Evolutionary conservation across 768 basidiomycete genomes (phyloP), one percentile per base, ranked within the genome.

Genomic region (Podaxis sp.): DNA sequence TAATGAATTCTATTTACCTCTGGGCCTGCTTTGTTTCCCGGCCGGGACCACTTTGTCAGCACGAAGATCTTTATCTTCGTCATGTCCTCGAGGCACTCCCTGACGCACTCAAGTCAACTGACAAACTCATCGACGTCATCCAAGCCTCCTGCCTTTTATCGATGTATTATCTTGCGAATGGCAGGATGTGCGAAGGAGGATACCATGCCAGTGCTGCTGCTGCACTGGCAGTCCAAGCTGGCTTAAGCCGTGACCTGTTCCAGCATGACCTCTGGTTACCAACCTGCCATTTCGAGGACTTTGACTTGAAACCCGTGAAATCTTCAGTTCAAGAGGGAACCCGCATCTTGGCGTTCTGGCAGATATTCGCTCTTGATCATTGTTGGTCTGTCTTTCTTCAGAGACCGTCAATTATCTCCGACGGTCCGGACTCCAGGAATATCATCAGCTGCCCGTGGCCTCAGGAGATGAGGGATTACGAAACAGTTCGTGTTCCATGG

Each of bases 1-100:
- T 94, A 13, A 85, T 92, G 80, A 90, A 92, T 69, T 82, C 90
- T 64, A 87, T 93, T 69, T 93, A 87, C 71, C 83, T 93, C 6
- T 92, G 91, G 88, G 88, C 90, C 1, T 93, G 90, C 72, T 90
- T 88, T 70, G 81, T 93, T 44, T 90, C 92, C 9, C 82, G 89
- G 22, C 87, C 90, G 6, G 87, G 85, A 42, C 81, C 85, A 4
- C 78, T 93, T 12, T 84, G 84, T 67, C 84, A 87, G 57, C 87
- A 92, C 69, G 90, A 93, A 74, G 80, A 84, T 15, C 84, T 87
- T 65, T 93, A 90, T 69, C 85, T 93, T 61, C 77, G 75, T 9
- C 83, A 84, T 39, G 78, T 89, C 2, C 82, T 90, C 15, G 83
- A 88, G 40, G 80, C 82, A 0, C 81, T 92, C 60, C 83, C 80